A percentile compares a stretch with the other conserved stretches of the same genome.
Conservation (phyloP, 805 yeast species). For the Ogataea pini region DNA sequence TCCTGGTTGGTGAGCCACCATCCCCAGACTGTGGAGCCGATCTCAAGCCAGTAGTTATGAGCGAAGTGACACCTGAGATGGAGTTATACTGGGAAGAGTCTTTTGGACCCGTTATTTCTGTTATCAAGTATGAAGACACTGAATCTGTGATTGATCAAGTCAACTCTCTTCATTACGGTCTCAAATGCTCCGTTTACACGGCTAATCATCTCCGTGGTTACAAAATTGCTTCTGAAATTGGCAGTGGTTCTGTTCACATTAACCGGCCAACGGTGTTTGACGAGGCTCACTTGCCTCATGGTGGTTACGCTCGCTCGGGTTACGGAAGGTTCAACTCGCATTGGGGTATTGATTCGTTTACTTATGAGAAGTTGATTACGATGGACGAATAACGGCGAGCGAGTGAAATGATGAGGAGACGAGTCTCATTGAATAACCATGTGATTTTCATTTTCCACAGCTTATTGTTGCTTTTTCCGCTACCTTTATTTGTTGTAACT, state of each 20-base stretch:
- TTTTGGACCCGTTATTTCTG: constrained; percentile 45
- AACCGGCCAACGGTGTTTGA: constrained; percentile 27
- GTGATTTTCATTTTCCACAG: too few species aligned
- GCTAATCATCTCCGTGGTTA: constrained; percentile 37
- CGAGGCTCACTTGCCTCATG: constrained; percentile 42
- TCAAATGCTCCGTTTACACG: constrained; percentile 47
- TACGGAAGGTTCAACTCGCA: constrained; percentile 43
- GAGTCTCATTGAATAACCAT: too few species aligned
- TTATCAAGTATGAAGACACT: constrained; percentile 30
- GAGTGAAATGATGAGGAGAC: constrained; percentile 15
- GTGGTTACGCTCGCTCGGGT: constrained; percentile 47
- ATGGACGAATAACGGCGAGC: constrained; percentile 35
- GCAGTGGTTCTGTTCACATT: constrained; percentile 36
- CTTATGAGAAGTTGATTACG: constrained; percentile 40
- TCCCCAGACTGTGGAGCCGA: background rate
- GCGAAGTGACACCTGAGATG: constrained; percentile 35
- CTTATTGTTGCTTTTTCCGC: too few species aligned
- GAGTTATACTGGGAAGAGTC: constrained; percentile 36
- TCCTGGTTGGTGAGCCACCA: constrained; percentile 24
- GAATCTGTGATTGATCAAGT: constrained; percentile 26
- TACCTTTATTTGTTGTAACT: too few species aligned
- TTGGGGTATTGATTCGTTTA: constrained; percentile 48
- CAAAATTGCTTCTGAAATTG: constrained; percentile 36
- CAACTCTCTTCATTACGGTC: constrained; percentile 38
- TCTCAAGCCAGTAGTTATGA: constrained; percentile 36